Evolutionary conservation across 768 basidiomycete genomes (phyloP).

Genomic region (Lactifluus subvellereus): DNA sequence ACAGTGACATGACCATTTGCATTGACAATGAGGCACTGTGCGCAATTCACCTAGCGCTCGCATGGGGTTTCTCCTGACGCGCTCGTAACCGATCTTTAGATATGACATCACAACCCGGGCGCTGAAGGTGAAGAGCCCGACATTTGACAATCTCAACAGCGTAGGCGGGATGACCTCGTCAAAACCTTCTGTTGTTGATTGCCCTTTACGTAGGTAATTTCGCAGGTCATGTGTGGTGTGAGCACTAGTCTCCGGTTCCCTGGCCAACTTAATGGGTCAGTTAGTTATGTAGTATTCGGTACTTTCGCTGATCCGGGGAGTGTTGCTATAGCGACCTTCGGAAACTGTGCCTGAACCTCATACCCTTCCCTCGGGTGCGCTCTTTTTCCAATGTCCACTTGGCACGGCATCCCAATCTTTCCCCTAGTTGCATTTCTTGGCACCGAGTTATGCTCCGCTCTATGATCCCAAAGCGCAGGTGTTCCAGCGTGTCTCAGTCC

Average conservation of each 20-base stretch:
- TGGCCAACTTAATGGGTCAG: constrained; percentile 86
- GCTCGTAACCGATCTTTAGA: constrained; percentile 33
- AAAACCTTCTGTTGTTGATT: neutral
- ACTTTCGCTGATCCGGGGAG: neutral
- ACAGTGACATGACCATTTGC: constrained; percentile 76
- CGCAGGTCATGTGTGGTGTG: constrained; percentile 91
- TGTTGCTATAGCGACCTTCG: constrained; percentile 58
- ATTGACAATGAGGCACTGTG: constrained; percentile 86
- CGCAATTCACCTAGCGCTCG: constrained; percentile 26
- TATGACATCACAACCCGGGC: constrained; percentile 67
- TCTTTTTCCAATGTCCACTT: neutral
- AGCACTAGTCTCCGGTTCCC: constrained; percentile 90
- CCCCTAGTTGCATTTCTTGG: constrained; percentile 86
- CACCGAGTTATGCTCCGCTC: constrained; percentile 92
- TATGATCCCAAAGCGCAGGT: constrained; percentile 56
- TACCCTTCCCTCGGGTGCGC: constrained; percentile 90
- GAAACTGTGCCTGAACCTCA: constrained; percentile 88
- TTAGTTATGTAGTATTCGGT: neutral
- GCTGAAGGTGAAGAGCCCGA: constrained; percentile 57
- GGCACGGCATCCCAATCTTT: neutral
- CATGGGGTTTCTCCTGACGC: neutral
- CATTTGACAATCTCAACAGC: constrained; percentile 62
- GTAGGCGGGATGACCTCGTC: constrained; percentile 34
- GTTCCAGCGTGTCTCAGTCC: constrained; percentile 54
- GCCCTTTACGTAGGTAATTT: constrained; percentile 47